Evolutionary conservation across 2,329 filamentous ascomycete species (phyloP).

Genomic region (Ophiocordyceps camponoti-rufipedis): DNA sequence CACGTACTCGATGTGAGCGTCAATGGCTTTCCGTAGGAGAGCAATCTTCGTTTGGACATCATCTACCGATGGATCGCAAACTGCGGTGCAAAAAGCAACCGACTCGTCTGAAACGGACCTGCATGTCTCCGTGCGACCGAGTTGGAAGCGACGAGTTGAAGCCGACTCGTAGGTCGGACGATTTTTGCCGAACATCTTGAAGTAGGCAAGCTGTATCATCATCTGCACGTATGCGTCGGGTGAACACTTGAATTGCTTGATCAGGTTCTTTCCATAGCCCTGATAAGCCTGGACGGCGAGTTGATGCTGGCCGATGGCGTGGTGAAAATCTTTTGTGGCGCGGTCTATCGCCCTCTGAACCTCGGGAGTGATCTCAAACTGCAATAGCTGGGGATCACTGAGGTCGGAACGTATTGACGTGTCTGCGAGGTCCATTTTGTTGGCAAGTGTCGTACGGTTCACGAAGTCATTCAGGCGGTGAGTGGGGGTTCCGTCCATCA

Average conservation of each 20-base stretch:
- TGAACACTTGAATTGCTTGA: constrained; percentile 98
- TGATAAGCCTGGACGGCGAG: constrained; percentile 90
- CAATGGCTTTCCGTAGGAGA: constrained; percentile 66
- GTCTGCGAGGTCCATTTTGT: constrained; percentile 81
- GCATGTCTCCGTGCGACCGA: constrained; percentile 91
- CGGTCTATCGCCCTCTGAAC: constrained; percentile 62
- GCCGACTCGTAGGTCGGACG: constrained; percentile 95
- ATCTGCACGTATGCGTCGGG: constrained; percentile 97
- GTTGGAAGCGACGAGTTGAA: constrained; percentile 85
- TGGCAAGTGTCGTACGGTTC: constrained; percentile 80
- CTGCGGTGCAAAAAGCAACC: constrained; percentile 76
- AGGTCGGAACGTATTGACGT: constrained; percentile 63
- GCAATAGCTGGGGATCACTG: constrained; percentile 59
- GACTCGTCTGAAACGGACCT: constrained; percentile 81
- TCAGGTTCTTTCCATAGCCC: constrained; percentile 91
- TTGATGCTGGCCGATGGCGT: constrained; percentile 74
- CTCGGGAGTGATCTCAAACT: constrained; percentile 60
- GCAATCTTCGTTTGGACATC: constrained; percentile 44
- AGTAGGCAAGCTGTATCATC: constrained; percentile 95
- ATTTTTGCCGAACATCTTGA: constrained; percentile 98
- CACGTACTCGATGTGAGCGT: constrained; percentile 81
- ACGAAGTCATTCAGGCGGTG: constrained; percentile 93
- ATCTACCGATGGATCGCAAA: constrained; percentile 49
- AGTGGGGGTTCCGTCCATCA: constrained; percentile 99
- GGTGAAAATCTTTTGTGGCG: constrained; percentile 60